Evolutionary conservation across 495 filamentous ascomycete species (phyloP), one percentile per base, ranked within the genome.

Genomic region (Astrocystis sublimbata): DNA sequence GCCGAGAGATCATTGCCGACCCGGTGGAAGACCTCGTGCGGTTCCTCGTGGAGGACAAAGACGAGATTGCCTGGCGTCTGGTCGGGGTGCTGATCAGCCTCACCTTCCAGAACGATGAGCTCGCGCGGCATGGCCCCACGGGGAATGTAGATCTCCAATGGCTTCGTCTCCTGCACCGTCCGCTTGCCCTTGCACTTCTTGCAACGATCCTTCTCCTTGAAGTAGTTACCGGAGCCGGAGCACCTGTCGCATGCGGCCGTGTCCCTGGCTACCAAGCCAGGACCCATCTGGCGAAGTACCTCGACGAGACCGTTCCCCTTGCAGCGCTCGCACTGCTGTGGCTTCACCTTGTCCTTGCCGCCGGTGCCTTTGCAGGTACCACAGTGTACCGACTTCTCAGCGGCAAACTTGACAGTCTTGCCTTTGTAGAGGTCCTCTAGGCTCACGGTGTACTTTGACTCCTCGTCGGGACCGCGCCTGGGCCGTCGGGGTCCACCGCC

Each of bases 391-490:
- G 96, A 93, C 81, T 97, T 96, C 66, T 89, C 92, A 73, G 89
- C 93, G 24, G 90, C 85, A 75, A 98, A 96, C 75, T 93, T 93
- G 65, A 94, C 93, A 1, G 94, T 97, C 83, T 98, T 97, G 64
- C 94, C 94, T 81, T 96, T 97, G 78, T 97, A 98, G 24, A 98
- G 81, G 68, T 98, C 93, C 71, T 97, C 94, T 58, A 98, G 76
- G 12, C 84, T 90, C 59, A 97, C 89, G 69, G 92, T 87, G 70
- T 98, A 98, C 59, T 89, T 83, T 66, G 96, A 92, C 69, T 96
- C 88, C 71, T 96, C 93, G 65, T 92, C 86, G 53, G 82, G 85
- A 24, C 94, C 93, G 67, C 82, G 88, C 52, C 87, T 79, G 19
- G 89, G 89, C 60, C 83, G 81, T 59, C 76, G 78, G 23, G 86